These are phyloP conservation scores for Cryptococcus sp. DNA, from an alignment of 1,284 basidiomycete genomes.

Conservation along the genomic window DNA sequence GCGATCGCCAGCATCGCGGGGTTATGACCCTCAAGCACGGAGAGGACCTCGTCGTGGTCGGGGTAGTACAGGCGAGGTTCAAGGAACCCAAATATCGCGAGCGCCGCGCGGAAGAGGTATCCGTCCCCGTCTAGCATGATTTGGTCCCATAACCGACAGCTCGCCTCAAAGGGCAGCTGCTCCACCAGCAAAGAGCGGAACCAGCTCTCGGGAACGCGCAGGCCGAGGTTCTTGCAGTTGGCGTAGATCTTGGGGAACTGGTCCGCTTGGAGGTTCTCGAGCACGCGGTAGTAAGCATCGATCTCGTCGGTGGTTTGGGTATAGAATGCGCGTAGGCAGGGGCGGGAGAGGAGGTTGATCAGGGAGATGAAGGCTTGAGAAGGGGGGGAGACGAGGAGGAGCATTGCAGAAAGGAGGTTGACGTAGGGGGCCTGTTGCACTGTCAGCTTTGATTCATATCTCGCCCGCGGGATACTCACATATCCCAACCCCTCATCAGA, in stretches of 20 bases:
- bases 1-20: slow-evolving; percentile 42
- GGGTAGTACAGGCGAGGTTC: slow-evolving; percentile 63
- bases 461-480: slow-evolving; percentile 48
- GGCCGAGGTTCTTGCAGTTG: slow-evolving; percentile 77
- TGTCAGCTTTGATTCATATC: neutral
- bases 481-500: slow-evolving; percentile 84
- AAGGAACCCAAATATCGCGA: slow-evolving; percentile 78
- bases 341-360: slow-evolving; percentile 81
- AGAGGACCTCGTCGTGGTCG: slow-evolving; percentile 63
- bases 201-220: slow-evolving; percentile 56
- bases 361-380: slow-evolving; percentile 77
- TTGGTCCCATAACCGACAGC: slow-evolving; percentile 78
- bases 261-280: slow-evolving; percentile 48
- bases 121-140: slow-evolving; percentile 50
- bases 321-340: slow-evolving; percentile 81
- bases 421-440: slow-evolving; percentile 45
- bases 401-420: slow-evolving; percentile 70
- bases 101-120: slow-evolving; percentile 68
- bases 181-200: slow-evolving; percentile 77
- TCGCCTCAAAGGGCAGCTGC: slow-evolving; percentile 82
- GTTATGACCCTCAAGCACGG: slow-evolving; percentile 67
- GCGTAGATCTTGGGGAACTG: slow-evolving; percentile 92
- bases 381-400: slow-evolving; percentile 76
- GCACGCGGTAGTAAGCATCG: slow-evolving; percentile 54
- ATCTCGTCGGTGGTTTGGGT: slow-evolving; percentile 78